These are phyloP conservation scores for Chlorella sp. DNA, from an alignment of 139 green algal species.

Conservation along the genomic window DNA sequence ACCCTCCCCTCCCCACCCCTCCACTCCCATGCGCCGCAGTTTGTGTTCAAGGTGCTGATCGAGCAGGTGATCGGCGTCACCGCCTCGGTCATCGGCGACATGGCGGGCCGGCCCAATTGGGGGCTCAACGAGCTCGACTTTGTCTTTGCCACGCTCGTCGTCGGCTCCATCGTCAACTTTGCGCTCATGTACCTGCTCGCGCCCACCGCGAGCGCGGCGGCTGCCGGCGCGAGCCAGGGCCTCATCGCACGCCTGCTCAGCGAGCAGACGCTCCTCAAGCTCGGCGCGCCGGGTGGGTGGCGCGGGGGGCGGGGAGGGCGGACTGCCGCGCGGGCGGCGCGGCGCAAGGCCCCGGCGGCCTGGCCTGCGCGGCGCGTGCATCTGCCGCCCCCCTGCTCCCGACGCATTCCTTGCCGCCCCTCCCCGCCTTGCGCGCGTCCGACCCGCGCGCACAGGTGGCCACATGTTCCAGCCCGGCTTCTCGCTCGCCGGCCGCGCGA, in stretches of 20 bases:
- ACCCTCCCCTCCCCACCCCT: too few species aligned
- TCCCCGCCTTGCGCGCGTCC: background rate
- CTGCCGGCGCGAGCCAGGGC: slow-evolving; percentile 31
- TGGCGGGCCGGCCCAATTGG: slow-evolving; percentile 93
- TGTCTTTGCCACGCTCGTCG: slow-evolving; percentile 95
- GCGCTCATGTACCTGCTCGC: slow-evolving; percentile 93
- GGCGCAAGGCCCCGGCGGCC: too few species aligned
- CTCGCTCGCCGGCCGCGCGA: slow-evolving; percentile 47
- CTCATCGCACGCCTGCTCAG: slow-evolving; percentile 66
- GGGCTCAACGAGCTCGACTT: slow-evolving; percentile 98
- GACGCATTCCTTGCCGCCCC: background rate
- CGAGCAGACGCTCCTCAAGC: slow-evolving; percentile 66
- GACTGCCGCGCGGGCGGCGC: too few species aligned
- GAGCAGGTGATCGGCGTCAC: slow-evolving; percentile 95
- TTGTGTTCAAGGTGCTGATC: slow-evolving; percentile 89
- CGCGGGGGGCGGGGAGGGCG: too few species aligned
- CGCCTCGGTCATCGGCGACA: slow-evolving; percentile 91
- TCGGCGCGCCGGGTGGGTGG: slow-evolving; percentile 69
- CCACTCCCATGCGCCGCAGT: too few species aligned
- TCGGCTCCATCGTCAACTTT: slow-evolving; percentile 97
- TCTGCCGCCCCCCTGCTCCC: background rate
- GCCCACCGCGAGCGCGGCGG: slow-evolving; percentile 59
- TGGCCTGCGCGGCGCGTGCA: background rate
- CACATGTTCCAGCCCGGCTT: slow-evolving; percentile 95
- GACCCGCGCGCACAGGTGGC: slow-evolving; percentile 47